Base-by-base conservation (phyloP, 208 protist genomes). In the Trypanosoma rangeli region DNA sequence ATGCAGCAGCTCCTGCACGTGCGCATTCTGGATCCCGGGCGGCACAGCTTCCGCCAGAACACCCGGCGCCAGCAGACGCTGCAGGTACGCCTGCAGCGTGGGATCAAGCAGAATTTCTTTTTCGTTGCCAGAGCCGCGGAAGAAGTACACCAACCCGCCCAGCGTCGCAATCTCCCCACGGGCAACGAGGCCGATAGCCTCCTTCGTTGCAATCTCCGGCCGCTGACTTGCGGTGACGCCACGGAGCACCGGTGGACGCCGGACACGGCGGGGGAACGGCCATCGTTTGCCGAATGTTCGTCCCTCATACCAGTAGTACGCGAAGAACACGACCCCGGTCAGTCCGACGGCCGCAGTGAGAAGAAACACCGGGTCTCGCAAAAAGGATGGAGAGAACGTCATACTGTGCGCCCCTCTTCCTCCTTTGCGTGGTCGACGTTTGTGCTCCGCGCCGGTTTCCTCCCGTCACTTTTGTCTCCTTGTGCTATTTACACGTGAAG, bases 141-240 rank as follows among this genome's bases (percentile, higher is more conserved):
- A 78, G 44, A 89, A 85, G 28, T 67, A 65, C 8, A 93, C 74
- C 3, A 93, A 78, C 28, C 78, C 67, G 18, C 57, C 57, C 4
- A 71, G 26, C 10, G 67, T 71, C 16, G 20, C 73, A 63, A 79
- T 76, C 24, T 73, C 73, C 7, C 73, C 79, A 12, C 35, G 31
- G 37, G 71, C 71, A 16, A 93, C 81, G 12, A 78, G 64, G 22
- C 66, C 48, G 29, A 86, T 71, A 0, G 82, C 87, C 26, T 78
- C 62, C 24, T 65, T 64, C 44, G 80, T 80, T 7, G 84, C 78
- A n/a, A 73, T 60, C 13, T 74, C 79, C 1, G 87, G 84, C 15
- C 75, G 61, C 33, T 66, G 67, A 5, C 68, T 58, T 0, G 69
- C 67, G 10, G 57, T 39, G 18, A 86, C 60, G 39, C 56, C 74